These are phyloP conservation scores for Copromyces sp. DNA, from an alignment of 495 filamentous ascomycete species.

Conservation along the genomic window DNA sequence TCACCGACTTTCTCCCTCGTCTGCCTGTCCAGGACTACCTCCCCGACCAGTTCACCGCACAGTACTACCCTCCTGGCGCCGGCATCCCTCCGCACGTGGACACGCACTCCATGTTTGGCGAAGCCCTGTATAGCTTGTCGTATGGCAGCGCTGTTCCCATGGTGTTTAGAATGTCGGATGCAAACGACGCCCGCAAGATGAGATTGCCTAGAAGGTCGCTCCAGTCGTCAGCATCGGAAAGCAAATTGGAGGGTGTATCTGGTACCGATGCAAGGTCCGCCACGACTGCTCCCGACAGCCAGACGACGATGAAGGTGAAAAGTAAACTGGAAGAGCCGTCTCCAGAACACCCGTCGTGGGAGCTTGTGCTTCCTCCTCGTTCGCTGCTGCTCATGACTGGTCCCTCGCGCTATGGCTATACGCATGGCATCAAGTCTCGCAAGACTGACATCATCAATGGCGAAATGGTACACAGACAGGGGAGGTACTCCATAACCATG, in stretches of 20 bases:
- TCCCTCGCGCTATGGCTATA: conserved; percentile 21
- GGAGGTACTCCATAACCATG: conserved; percentile 25
- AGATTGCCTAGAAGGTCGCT: conserved; percentile 21
- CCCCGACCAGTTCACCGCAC: conserved; percentile 25
- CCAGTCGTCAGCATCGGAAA: not conserved
- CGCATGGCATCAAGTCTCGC: conserved; percentile 19
- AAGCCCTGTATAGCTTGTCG: conserved; percentile 22
- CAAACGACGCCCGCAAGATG: conserved; percentile 23
- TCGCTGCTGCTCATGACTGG: conserved; percentile 23
- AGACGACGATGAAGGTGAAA: not conserved
- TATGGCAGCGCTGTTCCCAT: conserved; percentile 22
- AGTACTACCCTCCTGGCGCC: conserved; percentile 25
- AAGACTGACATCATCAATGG: conserved; percentile 22
- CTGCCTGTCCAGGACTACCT: conserved; percentile 15
- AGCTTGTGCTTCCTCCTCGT: conserved; percentile 17
- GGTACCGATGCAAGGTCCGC: not conserved
- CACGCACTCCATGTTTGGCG: conserved; percentile 25
- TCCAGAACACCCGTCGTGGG: conserved; percentile 10
- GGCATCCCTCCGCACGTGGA: conserved; percentile 28
- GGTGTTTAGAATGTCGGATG: conserved; percentile 17
- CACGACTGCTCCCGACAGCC: not conserved
- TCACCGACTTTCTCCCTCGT: conserved; percentile 14
- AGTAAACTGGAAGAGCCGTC: not conserved
- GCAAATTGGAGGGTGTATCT: not conserved
- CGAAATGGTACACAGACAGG: conserved; percentile 10